A percentile compares a stretch with the other conserved stretches of the same genome.
These are phyloP conservation scores for Oehlia diaphana DNA, from an alignment of 192 early-diverging fungal genomes.

Conservation along the genomic window DNA sequence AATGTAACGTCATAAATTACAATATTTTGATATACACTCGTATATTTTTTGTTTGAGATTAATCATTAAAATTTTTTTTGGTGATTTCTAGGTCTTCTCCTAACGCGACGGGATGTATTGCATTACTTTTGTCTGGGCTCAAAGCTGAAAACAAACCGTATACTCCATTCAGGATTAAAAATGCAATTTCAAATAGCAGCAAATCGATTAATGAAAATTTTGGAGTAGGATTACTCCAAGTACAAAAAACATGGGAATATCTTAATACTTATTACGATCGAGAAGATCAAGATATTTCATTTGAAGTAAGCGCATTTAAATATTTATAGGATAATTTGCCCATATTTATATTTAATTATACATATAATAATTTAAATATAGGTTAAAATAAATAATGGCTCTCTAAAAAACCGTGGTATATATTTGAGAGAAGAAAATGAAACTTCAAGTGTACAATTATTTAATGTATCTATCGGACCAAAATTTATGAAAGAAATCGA, in stretches of 20 bases:
- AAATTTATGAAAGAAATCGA: constrained; percentile 65
- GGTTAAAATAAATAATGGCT: constrained; percentile 34
- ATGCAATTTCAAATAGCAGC: constrained; percentile 71
- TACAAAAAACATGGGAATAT: constrained; percentile 84
- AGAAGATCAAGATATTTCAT: constrained; percentile 69
- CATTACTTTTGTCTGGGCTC: constrained; percentile 82
- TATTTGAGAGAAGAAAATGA: constrained; percentile 83
- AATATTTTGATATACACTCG: background rate
- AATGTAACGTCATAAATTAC: constrained; percentile 57
- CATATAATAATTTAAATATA: background rate
- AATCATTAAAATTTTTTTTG: background rate
- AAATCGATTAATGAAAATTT: constrained; percentile 80
- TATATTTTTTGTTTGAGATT: background rate
- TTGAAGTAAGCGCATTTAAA: constrained; percentile 39
- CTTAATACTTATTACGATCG: constrained; percentile 59
- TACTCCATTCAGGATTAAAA: constrained; percentile 83
- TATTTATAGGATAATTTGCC: background rate
- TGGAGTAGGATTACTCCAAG: constrained; percentile 81
- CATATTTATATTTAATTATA: background rate
- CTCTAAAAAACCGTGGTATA: constrained; percentile 69
- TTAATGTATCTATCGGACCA: constrained; percentile 56
- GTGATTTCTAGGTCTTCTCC: constrained; percentile 54
- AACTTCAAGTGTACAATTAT: constrained; percentile 58
- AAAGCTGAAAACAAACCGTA: constrained; percentile 67
- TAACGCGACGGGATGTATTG: constrained; percentile 85